These are phyloP conservation scores for Hansenula sp. DNA, from an alignment of 1,139 yeast genomes.

Conservation along the genomic window DNA sequence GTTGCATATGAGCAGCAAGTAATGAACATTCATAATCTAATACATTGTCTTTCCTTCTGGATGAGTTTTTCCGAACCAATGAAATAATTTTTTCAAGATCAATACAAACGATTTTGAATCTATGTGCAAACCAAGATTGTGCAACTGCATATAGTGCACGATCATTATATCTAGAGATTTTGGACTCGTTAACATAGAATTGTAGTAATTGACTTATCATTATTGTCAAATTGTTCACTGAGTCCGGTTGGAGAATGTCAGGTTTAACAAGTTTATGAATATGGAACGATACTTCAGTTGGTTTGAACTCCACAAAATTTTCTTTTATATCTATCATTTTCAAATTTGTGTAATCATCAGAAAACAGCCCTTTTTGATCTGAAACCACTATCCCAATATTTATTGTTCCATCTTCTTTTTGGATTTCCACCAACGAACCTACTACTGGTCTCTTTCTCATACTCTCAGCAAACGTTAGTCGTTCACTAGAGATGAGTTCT, in stretches of 20 bases:
- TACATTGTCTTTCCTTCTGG: constrained; percentile 14
- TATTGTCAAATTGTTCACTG: background rate
- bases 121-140: background rate
- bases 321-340: background rate
- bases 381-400: constrained; percentile 7
- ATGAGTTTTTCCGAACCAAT: constrained; percentile 8
- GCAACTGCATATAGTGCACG: background rate
- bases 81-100: constrained; percentile 2
- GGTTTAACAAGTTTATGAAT: background rate
- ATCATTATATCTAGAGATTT: background rate
- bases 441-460: constrained; percentile 1
- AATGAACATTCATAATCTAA: constrained; percentile 11
- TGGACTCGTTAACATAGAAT: background rate
- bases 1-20: background rate
- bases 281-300: background rate
- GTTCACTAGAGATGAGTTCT: background rate
- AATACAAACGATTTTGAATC: background rate
- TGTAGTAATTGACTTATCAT: background rate
- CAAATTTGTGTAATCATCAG: background rate
- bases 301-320: background rate
- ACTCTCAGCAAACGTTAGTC: background rate
- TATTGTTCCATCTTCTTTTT: background rate
- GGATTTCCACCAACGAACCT: constrained; percentile 10
- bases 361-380: constrained; percentile 1
- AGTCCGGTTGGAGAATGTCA: no score